Evolutionary conservation across 2,329 filamentous ascomycete genomes (phyloP).

Genomic region (Sclerotinia subarctica): DNA sequence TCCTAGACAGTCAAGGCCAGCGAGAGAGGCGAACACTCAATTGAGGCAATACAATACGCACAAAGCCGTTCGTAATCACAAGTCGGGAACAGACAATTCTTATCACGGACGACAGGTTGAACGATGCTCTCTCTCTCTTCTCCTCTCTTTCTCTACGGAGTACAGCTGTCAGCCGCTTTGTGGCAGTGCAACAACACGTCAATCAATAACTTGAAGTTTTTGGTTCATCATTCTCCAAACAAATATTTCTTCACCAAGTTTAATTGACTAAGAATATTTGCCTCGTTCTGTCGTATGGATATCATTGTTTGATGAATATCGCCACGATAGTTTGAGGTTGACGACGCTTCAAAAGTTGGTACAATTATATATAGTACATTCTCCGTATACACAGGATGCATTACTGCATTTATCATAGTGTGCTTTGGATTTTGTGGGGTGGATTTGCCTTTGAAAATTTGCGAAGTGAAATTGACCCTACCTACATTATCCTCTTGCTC

Average conservation of each 20-base stretch:
- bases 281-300: not conserved
- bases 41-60: slow-evolving; percentile 9
- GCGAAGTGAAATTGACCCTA: slow-evolving; percentile 1
- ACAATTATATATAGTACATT: not conserved
- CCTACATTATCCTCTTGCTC: not conserved
- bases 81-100: slow-evolving; percentile 17
- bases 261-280: not conserved
- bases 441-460: not conserved
- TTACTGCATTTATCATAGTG: not conserved
- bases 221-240: not conserved
- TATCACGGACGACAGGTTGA: slow-evolving; percentile 19
- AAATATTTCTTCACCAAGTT: not conserved
- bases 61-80: slow-evolving; percentile 12
- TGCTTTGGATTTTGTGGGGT: slow-evolving; percentile 4
- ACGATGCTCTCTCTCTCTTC: not conserved
- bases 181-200: slow-evolving; percentile 21
- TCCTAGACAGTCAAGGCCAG: slow-evolving; percentile 5
- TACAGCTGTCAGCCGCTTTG: not conserved
- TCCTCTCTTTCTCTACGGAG: too few species aligned
- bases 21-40: not conserved
- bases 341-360: not conserved
- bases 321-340: slow-evolving; percentile 4
- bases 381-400: not conserved
- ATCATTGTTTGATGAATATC: not conserved
- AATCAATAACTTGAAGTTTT: not conserved